Percentiles rank a stretch among this genome's conserved stretches.
Evolutionary conservation across 2,329 filamentous ascomycete species (phyloP).

Genomic region (Periconia macrospinosa): DNA sequence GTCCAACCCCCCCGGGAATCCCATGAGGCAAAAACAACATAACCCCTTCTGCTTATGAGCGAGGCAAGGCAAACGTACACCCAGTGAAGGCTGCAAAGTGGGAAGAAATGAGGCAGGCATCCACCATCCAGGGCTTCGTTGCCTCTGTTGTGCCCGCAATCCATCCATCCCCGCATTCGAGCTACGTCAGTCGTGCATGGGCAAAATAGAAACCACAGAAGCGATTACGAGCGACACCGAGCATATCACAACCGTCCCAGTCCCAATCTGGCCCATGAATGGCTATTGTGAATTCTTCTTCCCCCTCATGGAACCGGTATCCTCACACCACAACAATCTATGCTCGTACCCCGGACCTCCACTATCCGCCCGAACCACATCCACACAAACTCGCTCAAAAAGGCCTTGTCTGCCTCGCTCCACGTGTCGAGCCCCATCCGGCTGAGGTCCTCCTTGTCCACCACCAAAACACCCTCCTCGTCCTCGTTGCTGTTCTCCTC

Average conservation of each 20-base stretch:
- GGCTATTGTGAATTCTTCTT: background rate
- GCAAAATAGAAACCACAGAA: background rate
- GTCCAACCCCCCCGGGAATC: too few species aligned
- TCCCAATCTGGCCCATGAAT: too few species aligned
- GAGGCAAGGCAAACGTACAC: too few species aligned
- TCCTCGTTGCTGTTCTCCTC: constrained; percentile 46
- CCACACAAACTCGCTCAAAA: constrained; percentile 63
- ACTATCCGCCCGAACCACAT: constrained; percentile 69
- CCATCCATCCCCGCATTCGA: background rate
- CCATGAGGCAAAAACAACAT: too few species aligned
- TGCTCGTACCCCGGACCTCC: constrained; percentile 66
- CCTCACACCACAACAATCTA: constrained; percentile 73
- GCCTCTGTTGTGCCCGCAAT: background rate
- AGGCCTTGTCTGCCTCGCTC: constrained; percentile 70
- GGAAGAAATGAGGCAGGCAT: too few species aligned
- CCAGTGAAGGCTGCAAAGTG: too few species aligned
- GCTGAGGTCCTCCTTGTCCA: constrained; percentile 67
- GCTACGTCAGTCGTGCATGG: background rate
- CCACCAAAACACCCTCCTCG: constrained; percentile 46
- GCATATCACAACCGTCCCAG: too few species aligned
- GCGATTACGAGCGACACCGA: too few species aligned
- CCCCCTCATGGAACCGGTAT: constrained; percentile 46
- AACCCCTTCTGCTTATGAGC: too few species aligned
- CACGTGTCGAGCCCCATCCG: constrained; percentile 78
- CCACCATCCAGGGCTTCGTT: background rate